Evolutionary conservation across 305 asterid genomes (phyloP), one percentile per base, ranked within the genome.

Genomic region (Petunia hybrid): DNA sequence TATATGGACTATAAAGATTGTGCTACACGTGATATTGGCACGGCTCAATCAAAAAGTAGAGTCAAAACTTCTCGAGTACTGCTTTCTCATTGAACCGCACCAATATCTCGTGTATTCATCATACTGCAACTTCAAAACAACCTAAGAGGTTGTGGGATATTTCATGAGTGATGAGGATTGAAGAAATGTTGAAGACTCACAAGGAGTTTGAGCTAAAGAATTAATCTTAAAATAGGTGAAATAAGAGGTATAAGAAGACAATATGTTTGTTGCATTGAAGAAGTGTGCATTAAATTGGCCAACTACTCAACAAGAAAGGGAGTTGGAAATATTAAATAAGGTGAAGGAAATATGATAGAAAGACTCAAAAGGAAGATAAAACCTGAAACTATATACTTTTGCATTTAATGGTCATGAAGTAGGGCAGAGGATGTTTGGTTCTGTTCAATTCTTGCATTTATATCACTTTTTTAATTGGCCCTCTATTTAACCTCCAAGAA

Each of bases 71-170:
- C 10, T 14, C 45, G 73, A 69, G 56, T 74, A 35, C 82, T 57
- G 40, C 81, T 80, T 82, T 85, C 9, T 78, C 84, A 85, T 85
- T 85, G 86, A 85, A 85, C 86, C 81, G 76, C 84, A 82, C 82
- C 86, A 85, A 82, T 76, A 85, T 82, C 86, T 76, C 86, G 84
- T 68, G 36, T 53, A 41, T 45, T 13, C 8, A 57, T 67, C 79
- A 1, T 13, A 8, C 2, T 71, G 6, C 12, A 22, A 81, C 48
- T 4, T 31, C 8, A 6, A 59, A 3, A 48, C 1, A 3, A 42
- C 8, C 16, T 6, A 41, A 6, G 41, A 38, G 42, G 6, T 36
- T 42, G 12, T 51, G 61, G 46, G 66, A 38, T 2, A 42, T 4
- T 77, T 79, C 76, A 74, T 81, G 71, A 62, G 77, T 63, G 82